These are phyloP conservation scores for Kingdonia uniflora DNA, from an alignment of 164 flowering plant species.

Conservation along the genomic window DNA sequence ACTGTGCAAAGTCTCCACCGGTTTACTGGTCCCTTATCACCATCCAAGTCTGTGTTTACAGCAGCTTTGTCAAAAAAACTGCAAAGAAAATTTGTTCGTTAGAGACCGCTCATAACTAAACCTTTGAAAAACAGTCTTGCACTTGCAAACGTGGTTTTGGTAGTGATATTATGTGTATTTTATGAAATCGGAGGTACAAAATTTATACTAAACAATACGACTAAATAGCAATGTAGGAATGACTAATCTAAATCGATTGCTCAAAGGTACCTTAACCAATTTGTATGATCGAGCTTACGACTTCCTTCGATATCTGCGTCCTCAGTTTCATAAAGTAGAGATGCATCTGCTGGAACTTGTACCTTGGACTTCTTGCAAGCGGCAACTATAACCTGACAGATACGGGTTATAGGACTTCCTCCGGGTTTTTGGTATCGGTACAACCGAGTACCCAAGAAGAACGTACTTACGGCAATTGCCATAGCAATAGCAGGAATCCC, in stretches of 20 bases:
- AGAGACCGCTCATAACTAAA: background rate
- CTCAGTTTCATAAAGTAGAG: conserved; percentile 25
- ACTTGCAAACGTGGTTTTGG: background rate
- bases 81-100: background rate
- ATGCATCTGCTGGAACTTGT: conserved; percentile 20
- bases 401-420: conserved; percentile 32
- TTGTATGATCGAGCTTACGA: conserved; percentile 42
- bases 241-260: background rate
- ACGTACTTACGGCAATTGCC: conserved; percentile 26
- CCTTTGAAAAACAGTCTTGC: too few species aligned
- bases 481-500: conserved; percentile 38
- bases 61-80: conserved; percentile 45
- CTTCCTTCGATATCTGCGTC: conserved; percentile 27
- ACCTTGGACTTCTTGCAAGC: conserved; percentile 22
- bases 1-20: conserved; percentile 35
- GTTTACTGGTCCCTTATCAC: conserved; percentile 15
- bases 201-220: too few species aligned
- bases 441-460: conserved; percentile 25
- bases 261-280: conserved; percentile 22
- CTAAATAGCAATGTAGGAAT: too few species aligned
- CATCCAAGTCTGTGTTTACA: conserved; percentile 17
- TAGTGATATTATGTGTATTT: too few species aligned
- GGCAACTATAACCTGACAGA: conserved; percentile 33
- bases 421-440: conserved; percentile 35
- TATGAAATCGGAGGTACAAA: too few species aligned